Base-by-base conservation (phyloP, 352 stramenopile genomes). In the Globisporangium irregulare region DNA sequence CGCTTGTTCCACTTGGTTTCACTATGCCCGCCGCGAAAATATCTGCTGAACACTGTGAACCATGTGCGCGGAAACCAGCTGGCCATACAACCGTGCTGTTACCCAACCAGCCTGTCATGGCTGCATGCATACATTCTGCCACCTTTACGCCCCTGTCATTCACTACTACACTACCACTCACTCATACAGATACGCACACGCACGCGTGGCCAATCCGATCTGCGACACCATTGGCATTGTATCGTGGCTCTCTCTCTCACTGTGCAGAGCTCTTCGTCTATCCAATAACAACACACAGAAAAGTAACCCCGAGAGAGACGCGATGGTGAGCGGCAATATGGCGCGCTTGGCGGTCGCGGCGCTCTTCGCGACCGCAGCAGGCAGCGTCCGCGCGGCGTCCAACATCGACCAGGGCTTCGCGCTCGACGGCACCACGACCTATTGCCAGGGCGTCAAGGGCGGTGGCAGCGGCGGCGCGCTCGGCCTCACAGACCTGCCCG, bases 381-480 rank as follows among this genome's bases (percentile, higher is more conserved):
- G 43, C 18, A 18, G 38, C 9, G 24, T 62, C 24, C 24, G 48
- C 1, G 57, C 61, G 7, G 79, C 66, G 12, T 68, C 66, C 36
- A 81, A 87, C 68, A 85, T 93, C 24, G 86, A 93, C 67, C 76
- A 75, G 56, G 84, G 82, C 15, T 94, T 89, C 62, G 78, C 72
- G 27, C 69, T 81, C 50, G 82, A 94, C 59, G 84, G 86, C 41
- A 34, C 68, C 4, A 89, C 81, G 25, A 94, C 86, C 8, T 94
- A 94, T 70, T 94, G 86, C 70, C 79, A 91, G 75, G 86, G 84
- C 62, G 64, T 87, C 22, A 74, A 61, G 36, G 48, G 53, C 32
- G 46, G 41, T 36, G 70, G 59, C 9, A 22, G 58, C 12, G 72
- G 70, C 29, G 73, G 72, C 14, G 76, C 72, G 25, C 73, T 89